Evolutionary conservation across 495 filamentous ascomycete species (phyloP), one percentile per base, ranked within the genome.

Genomic region (Cryomyces antarcticus): DNA sequence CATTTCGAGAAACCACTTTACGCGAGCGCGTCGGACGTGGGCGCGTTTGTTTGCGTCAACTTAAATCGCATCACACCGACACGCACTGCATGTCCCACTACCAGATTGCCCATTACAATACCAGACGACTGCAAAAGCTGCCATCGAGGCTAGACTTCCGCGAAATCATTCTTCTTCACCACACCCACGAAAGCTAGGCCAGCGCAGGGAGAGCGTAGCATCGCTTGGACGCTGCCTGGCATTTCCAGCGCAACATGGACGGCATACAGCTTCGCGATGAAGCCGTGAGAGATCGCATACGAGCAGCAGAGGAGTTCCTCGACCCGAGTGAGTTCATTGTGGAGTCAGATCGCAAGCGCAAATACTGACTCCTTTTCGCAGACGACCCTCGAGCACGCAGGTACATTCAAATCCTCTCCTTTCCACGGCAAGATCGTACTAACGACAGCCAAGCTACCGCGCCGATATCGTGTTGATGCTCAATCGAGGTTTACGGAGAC

Each of bases 401-500:
- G 67, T 70, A 50, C 42, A 28, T 37, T 17, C 30, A 82, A 75
- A 65, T 68, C 50, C 44, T 33, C 39, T 28, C 27, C 3, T 7
- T 30, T 12, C 4, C 34, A n/a, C 33, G 1, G 33, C 33, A 3
- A 11, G 7, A 3, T 17, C 27, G 9, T 10, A 28, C 24, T 39
- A 2, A 39, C 38, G 24, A 12, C 27, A n/a, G 31, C 50, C 49
- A 30, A 75, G 72, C 52, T 89, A 89, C 61, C 73, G 82, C 55
- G 72, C 82, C 37, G 83, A 88, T 53, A 86, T 89, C 57, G 75
- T 92, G 46, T 64, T 88, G 54, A 96, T 96, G 87, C 71, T 96
- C 37, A 85, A 92, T 57, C 81, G 83, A 50, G 81, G 79, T 46
- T 64, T 82, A 51, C 72, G 82, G 46, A 70, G 87, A 53, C 69